A percentile compares a stretch with the other conserved stretches of the same genome.
Conservation (phyloP, 306 rosid genomes). For the Dalbergia oliveri region DNA sequence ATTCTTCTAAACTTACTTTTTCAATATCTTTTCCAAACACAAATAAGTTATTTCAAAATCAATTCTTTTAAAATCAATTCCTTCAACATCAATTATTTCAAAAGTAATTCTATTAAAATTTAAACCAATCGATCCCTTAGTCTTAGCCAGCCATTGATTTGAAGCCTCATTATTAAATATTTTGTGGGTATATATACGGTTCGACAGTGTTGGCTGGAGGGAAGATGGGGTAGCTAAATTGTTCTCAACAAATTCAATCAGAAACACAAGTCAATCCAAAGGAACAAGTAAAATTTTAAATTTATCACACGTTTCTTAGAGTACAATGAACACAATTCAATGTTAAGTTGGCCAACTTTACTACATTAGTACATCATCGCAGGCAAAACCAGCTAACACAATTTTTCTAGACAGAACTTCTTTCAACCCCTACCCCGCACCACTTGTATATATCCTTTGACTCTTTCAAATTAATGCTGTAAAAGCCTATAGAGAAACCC, state of each 20-base stretch:
- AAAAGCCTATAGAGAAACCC: conserved; percentile 20
- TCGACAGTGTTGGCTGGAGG: background rate
- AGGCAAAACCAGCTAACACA: conserved; percentile 28
- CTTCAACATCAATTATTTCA: too few species aligned
- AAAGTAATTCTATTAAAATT: too few species aligned
- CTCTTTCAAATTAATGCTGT: conserved; percentile 36
- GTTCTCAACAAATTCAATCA: conserved; percentile 3
- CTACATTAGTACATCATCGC: conserved; percentile 31
- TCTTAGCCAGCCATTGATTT: conserved; percentile 11
- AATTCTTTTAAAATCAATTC: too few species aligned
- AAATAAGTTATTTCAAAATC: too few species aligned
- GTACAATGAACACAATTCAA: conserved; percentile 30
- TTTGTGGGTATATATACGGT: background rate
- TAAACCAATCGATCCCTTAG: too few species aligned
- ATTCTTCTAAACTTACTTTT: too few species aligned
- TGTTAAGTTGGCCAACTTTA: conserved; percentile 29
- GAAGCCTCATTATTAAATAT: background rate
- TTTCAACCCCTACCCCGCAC: conserved; percentile 43
- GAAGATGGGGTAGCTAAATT: background rate
- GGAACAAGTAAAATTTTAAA: conserved; percentile 26
- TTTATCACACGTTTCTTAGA: conserved; percentile 32
- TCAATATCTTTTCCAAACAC: too few species aligned
- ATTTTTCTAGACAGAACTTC: conserved; percentile 29
- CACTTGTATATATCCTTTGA: conserved; percentile 33
- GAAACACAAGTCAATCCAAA: conserved; percentile 23